Evolutionary conservation across 768 basidiomycete species (phyloP).

Genomic region (Tylopilus subfusipes): DNA sequence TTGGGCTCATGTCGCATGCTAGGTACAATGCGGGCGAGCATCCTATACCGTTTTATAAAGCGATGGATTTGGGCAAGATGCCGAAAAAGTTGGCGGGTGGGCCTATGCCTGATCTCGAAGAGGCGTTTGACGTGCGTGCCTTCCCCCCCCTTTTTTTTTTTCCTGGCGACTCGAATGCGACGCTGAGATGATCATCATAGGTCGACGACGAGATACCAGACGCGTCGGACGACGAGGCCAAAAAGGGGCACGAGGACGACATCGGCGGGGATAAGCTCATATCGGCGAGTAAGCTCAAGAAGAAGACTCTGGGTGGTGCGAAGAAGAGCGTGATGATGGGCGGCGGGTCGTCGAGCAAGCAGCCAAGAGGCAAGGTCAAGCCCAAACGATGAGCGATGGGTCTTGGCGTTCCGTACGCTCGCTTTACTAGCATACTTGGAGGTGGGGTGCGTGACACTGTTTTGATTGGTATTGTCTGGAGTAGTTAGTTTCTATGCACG

Average conservation of each 20-base stretch:
- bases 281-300: slow-evolving; percentile 47
- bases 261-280: slow-evolving; percentile 57
- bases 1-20: background rate
- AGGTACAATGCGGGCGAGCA: slow-evolving; percentile 91
- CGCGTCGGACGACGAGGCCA: slow-evolving; percentile 48
- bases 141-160: background rate
- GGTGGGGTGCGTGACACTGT: too few relatives aligned
- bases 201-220: slow-evolving; percentile 46
- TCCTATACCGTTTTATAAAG: slow-evolving; percentile 94
- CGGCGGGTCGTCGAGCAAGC: slow-evolving; percentile 12
- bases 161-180: background rate
- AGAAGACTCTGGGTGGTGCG: slow-evolving; percentile 17
- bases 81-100: slow-evolving; percentile 78
- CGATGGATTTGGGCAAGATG: slow-evolving; percentile 68
- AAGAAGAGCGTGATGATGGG: background rate
- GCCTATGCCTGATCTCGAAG: slow-evolving; percentile 86
- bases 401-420: too few relatives aligned
- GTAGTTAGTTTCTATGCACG: too few relatives aligned
- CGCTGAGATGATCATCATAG: slow-evolving; percentile 24
- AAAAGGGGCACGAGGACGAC: slow-evolving; percentile 33
- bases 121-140: slow-evolving; percentile 75
- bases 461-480: too few relatives aligned
- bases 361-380: slow-evolving; percentile 17
- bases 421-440: too few relatives aligned
- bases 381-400: slow-evolving; percentile 9